Evolutionary conservation across 805 yeast species (phyloP), one percentile per base, ranked within the genome.

Genomic region (Isabelozyma rhagii): DNA sequence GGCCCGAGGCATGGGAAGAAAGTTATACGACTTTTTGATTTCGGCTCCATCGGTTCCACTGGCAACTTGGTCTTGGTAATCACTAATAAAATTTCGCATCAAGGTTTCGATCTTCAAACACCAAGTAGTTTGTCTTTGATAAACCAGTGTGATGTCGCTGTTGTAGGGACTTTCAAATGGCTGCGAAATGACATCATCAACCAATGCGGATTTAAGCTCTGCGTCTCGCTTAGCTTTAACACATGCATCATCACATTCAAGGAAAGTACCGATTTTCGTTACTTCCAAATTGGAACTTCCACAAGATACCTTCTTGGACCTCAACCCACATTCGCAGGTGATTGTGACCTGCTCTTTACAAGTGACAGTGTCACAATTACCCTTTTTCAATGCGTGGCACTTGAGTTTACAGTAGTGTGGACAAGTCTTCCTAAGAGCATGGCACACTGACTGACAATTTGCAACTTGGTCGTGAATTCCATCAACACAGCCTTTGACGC

Each of bases 171-270:
- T 55, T 39, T 66, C 69, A 53, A 27, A 46, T 8, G 48, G 51
- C 4, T 49, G 51, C 11, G 54, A 47, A 9, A 45, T 50, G 4
- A 51, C 55, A 9, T 52, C 48, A 2, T 51, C 29, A 8, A 69
- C 68, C 48, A 91, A 81, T 0, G 96, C 96, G 25, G 76, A 79
- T 48, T 83, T 80, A 44, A 92, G 67, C 53, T 77, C 75, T 42
- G 72, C 74, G 53, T 86, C 87, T 48, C 97, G 74, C 55, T 79
- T 75, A 17, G 75, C 72, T 46, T 77, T 66, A 10, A 73, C 82
- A 70, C 97, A 91, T 25, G 80, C 81, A 8, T 83, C 86, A 60
- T 85, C 87, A 72, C 97, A 91, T 18, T 74, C 77, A 25, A 88
- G 56, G 1, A 56, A 55, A 1, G 71, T 68, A 3, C 71, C 74